A percentile compares a stretch with the other conserved stretches of the same genome.
These are phyloP conservation scores for Boechera divaricarpa DNA, from an alignment of 345 rosid species.

Conservation along the genomic window DNA sequence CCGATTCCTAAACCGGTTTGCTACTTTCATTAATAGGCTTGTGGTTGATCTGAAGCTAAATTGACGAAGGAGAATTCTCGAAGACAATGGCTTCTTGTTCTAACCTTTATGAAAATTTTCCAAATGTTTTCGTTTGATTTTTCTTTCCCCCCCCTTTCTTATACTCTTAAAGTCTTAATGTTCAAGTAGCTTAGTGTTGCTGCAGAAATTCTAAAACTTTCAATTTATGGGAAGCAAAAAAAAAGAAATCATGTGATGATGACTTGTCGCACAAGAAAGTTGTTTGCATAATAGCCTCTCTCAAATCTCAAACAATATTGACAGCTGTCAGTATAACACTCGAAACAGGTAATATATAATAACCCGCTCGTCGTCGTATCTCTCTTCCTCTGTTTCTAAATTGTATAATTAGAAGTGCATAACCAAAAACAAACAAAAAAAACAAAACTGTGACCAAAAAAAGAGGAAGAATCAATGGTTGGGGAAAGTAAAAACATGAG, in stretches of 20 bases:
- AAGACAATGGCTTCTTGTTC: slow-evolving; percentile 32
- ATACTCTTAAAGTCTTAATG: background rate
- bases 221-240: background rate
- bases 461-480: slow-evolving; percentile 32
- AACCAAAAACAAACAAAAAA: background rate
- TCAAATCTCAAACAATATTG: background rate
- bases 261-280: background rate
- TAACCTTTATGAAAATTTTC: background rate
- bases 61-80: slow-evolving; percentile 1
- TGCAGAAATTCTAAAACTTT: background rate
- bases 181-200: slow-evolving; percentile 19
- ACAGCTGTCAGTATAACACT: background rate
- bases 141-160: background rate
- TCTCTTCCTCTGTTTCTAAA: background rate
- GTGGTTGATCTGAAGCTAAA: slow-evolving; percentile 21
- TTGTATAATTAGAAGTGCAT: background rate
- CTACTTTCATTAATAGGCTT: background rate
- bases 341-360: background rate
- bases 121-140: slow-evolving; percentile 19
- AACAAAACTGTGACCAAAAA: slow-evolving; percentile 3
- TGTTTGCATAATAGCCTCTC: background rate
- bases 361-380: background rate
- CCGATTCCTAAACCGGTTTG: background rate
- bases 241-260: background rate
- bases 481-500: slow-evolving; percentile 3